phyloP scores from a whole-genome alignment of 495 filamentous ascomycete species.

The Aspergillus saccharolyticus region DNA sequence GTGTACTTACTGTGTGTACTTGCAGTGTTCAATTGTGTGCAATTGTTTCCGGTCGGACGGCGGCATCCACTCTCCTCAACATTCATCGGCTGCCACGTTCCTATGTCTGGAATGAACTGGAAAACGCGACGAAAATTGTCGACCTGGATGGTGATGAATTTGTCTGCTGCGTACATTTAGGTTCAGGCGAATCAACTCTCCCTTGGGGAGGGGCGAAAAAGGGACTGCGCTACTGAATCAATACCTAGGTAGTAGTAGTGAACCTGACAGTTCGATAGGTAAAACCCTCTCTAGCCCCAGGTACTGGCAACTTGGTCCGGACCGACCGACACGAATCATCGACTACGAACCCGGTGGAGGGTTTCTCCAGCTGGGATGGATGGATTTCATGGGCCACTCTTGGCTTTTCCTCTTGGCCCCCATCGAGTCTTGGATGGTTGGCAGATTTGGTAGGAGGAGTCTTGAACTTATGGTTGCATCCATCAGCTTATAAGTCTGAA shows the following conservation, averaged over 20 bases:
- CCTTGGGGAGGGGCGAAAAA: background rate
- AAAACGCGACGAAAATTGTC: background rate
- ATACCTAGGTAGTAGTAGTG: no score
- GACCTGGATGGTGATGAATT: background rate
- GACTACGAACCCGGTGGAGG: conserved; percentile 11
- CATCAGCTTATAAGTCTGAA: no score
- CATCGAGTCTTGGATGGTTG: conserved; percentile 1
- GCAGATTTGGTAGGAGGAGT: background rate
- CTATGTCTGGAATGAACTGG: background rate
- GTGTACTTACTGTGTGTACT: no score
- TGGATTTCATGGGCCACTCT: conserved; percentile 14
- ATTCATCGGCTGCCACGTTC: background rate
- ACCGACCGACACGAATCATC: conserved; percentile 25
- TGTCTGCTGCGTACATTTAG: conserved; percentile 7
- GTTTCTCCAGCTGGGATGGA: conserved; percentile 13
- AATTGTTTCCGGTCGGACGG: background rate
- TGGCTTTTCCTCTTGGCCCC: conserved; percentile 9
- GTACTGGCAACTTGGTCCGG: conserved; percentile 25
- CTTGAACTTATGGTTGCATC: no score
- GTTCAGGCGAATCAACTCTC: conserved; percentile 13
- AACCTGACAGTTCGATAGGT: conserved; percentile 13
- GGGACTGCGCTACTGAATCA: background rate
- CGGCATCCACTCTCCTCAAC: background rate
- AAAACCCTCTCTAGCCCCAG: conserved; percentile 19
- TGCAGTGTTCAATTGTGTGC: no score